Evolutionary conservation across 169 alveolate genomes (phyloP).

Genomic region (Plasmodium falciparum): DNA sequence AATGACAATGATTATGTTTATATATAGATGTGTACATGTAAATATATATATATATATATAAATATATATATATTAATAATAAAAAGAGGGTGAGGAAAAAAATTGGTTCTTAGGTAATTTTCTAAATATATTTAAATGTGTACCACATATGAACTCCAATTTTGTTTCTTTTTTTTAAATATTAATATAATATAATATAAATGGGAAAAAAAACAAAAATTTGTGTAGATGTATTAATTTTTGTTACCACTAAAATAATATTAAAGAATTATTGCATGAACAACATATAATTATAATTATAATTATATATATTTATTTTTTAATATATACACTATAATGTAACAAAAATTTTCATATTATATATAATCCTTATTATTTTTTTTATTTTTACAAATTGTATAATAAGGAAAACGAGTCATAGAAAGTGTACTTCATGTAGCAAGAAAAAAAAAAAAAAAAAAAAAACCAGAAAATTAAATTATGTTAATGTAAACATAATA

Average conservation of each 20-base stretch:
- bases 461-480: background rate
- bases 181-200: too few relatives aligned
- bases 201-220: too few relatives aligned
- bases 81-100: too few relatives aligned
- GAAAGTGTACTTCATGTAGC: background rate
- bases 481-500: too few relatives aligned
- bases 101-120: too few relatives aligned
- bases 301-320: background rate
- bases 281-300: background rate
- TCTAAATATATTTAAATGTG: background rate
- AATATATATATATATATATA: background rate
- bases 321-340: background rate
- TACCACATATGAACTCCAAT: too few relatives aligned
- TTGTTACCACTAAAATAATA: background rate
- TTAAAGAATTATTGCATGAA: constrained; percentile 8
- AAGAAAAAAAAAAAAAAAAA: constrained; percentile 2
- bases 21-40: background rate
- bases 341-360: background rate
- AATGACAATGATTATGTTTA: background rate
- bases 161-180: too few relatives aligned
- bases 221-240: background rate
- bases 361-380: background rate
- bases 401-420: background rate
- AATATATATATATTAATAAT: background rate
- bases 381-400: background rate